Percentiles rank a stretch among this genome's conserved stretches.
Evolutionary conservation across 108 stramenopile genomes (phyloP).

Genomic region (Nitzschia sp.): DNA sequence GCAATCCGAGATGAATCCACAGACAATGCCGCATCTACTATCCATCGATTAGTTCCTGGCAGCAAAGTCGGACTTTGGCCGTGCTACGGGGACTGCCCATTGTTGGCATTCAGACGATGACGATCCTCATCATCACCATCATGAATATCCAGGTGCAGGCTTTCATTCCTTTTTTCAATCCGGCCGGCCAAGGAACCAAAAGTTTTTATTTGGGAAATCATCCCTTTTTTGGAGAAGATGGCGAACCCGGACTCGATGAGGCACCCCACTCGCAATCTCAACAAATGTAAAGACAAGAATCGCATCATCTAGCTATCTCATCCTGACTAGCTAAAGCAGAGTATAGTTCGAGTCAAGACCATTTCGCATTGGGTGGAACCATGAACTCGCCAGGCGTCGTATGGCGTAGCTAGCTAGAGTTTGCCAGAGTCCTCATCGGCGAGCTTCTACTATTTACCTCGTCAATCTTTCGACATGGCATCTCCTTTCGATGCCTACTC

Average conservation of each 20-base stretch:
- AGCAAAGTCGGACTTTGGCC: slow-evolving; percentile 54
- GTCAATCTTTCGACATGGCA: no score
- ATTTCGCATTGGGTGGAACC: no score
- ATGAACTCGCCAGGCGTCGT: no score
- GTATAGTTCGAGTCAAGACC: no score
- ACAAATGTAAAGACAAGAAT: slow-evolving; percentile 12
- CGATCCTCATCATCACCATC: not conserved
- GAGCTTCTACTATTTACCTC: no score
- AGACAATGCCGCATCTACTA: not conserved
- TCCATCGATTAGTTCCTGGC: slow-evolving; percentile 30
- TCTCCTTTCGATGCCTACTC: no score
- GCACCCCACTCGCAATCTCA: not conserved
- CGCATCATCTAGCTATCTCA: no score
- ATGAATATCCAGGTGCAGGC: not conserved
- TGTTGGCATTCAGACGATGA: slow-evolving; percentile 1
- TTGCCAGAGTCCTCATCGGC: no score
- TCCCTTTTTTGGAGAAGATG: slow-evolving; percentile 5
- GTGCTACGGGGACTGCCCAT: slow-evolving; percentile 17
- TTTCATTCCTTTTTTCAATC: not conserved
- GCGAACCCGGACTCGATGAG: not conserved
- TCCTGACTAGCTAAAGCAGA: no score
- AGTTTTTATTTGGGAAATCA: slow-evolving; percentile 6
- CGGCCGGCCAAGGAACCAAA: not conserved
- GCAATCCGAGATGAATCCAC: no score
- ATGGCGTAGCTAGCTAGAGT: no score